A percentile compares a stretch with the other conserved stretches of the same genome.
Conservation (phyloP, 2,329 filamentous ascomycete genomes). For the Stachybotrys chlorohalonatus region DNA sequence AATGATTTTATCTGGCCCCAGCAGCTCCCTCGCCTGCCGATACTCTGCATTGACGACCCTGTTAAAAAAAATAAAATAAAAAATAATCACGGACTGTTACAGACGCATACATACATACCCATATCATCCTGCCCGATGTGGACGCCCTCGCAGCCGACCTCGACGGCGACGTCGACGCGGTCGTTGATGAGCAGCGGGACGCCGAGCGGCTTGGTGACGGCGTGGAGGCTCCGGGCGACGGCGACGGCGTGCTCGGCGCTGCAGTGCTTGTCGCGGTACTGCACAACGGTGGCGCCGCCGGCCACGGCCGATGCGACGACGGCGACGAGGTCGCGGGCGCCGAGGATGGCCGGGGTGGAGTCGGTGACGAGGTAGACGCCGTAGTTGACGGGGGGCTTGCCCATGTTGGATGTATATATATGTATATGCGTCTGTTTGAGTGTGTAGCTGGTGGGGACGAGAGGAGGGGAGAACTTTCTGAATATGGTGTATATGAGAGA, state of each 20-base stretch:
- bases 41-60: neutral
- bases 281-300: constrained; percentile 78
- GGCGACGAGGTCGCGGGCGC: constrained; percentile 55
- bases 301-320: constrained; percentile 69
- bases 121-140: constrained; percentile 95
- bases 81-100: neutral
- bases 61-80: neutral
- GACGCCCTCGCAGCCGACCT: constrained; percentile 80
- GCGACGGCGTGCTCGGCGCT: constrained; percentile 63
- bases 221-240: constrained; percentile 63
- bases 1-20: constrained; percentile 73
- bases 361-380: constrained; percentile 88
- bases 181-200: constrained; percentile 91
- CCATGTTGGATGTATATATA: constrained; percentile 3
- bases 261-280: constrained; percentile 82
- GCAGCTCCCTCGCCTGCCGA: constrained; percentile 54
- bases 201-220: constrained; percentile 54
- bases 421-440: neutral
- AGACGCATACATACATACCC: constrained; percentile 22
- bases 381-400: constrained; percentile 50
- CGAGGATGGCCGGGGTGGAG: constrained; percentile 78
- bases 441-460: neutral
- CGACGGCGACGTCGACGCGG: constrained; percentile 78
- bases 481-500: neutral
- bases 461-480: neutral